Evolutionary conservation across 106 monocot genomes (phyloP).

Genomic region (Platanthera guangdongensis): DNA sequence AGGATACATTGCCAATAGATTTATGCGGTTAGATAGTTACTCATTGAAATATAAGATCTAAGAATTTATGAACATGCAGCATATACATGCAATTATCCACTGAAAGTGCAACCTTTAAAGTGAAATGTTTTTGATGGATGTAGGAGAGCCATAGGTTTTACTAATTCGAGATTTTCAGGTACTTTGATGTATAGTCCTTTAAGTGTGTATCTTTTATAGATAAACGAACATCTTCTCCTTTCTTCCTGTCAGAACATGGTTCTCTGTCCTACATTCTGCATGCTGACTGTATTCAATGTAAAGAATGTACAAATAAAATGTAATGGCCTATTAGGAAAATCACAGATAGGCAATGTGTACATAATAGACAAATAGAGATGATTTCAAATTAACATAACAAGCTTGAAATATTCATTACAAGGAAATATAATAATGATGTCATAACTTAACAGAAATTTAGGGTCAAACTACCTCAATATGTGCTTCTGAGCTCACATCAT

Average conservation of each 20-base stretch:
- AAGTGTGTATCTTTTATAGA: background rate
- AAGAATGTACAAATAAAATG: background rate
- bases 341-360: background rate
- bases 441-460: background rate
- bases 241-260: background rate
- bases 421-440: background rate
- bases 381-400: background rate
- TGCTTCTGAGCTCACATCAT: constrained; percentile 94
- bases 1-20: background rate
- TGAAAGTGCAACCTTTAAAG: background rate
- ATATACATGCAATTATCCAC: background rate
- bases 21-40: background rate
- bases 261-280: background rate
- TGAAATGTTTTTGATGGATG: background rate
- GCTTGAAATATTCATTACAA: background rate
- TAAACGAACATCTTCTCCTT: background rate
- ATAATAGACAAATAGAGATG: background rate
- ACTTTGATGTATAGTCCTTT: background rate
- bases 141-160: background rate
- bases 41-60: background rate
- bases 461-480: constrained; percentile 69
- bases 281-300: background rate
- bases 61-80: background rate
- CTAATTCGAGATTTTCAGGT: background rate
- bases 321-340: background rate